Evolutionary conservation across 2,329 filamentous ascomycete genomes (phyloP), one percentile per base, ranked within the genome.

Genomic region (Cordyceps cicadae): DNA sequence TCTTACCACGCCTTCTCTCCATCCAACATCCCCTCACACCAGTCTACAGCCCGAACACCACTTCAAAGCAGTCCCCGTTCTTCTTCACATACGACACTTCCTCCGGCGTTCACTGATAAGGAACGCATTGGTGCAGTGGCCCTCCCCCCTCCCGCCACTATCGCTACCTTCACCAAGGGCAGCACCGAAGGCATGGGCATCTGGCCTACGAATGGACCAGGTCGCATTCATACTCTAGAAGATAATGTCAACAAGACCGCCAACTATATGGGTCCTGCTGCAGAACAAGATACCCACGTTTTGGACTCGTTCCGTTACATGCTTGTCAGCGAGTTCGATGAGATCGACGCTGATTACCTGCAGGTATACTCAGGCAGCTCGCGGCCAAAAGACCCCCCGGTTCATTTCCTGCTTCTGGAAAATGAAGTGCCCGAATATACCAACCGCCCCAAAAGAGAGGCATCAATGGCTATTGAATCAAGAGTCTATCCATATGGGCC

Each of bases 201-300:
- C 12, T 62, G 61, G 61, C 61, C 61, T 11, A 53, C 52, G 4
- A 62, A 62, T 50, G 61, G 61, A 9, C 61, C 61, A 4, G 57
- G 53, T 34, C 63, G 65, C 21, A 64, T 69, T 3, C 68, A 74
- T 21, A 75, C 75, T 0, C 70, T 79, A 8, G 77, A 80, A 62
- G 76, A 79, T 62, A 73, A 72, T 15, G 66, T 69, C 19, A 71
- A 73, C 58, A 66, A 70, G 19, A 79, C 77, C 1, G 75, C 77
- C 14, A 77, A 79, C 64, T 76, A 70, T 14, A 74, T 80, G 68
- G 78, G 77, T 0, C 69, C 75, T 15, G 71, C 76, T 2, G 74
- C 72, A 11, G 77, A 80, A 66, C 78, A 80, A 63, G 78, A 80
- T 59, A 72, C 76, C 1, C 72, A 77, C 63, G 70, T 80, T 9